Evolutionary conservation across 306 rosid species (phyloP).

Genomic region (Phaseolus lunatus): DNA sequence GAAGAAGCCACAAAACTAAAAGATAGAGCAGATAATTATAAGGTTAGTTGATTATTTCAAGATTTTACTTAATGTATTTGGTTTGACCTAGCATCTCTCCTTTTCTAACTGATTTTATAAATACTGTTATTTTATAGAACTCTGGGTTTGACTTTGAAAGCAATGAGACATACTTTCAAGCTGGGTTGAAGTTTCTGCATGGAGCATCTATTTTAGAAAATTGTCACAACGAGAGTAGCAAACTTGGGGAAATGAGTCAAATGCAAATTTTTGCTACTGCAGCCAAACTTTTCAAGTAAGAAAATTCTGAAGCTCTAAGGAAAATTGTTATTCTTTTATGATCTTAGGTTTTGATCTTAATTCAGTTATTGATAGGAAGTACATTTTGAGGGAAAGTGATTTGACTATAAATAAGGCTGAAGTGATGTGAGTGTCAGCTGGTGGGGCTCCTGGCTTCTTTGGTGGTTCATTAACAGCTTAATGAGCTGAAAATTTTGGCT

Average conservation of each 20-base stretch:
- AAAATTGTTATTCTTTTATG: constrained; percentile 29
- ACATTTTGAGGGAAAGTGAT: neutral
- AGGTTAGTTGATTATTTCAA: constrained; percentile 61
- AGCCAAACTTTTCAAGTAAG: constrained; percentile 79
- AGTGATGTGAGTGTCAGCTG: neutral
- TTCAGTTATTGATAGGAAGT: constrained; percentile 26
- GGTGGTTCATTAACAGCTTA: constrained; percentile 10
- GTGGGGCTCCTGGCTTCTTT: neutral
- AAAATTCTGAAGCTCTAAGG: constrained; percentile 33
- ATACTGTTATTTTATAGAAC: constrained; percentile 53
- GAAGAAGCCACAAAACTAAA: constrained; percentile 70
- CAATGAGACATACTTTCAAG: constrained; percentile 79
- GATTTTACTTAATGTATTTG: constrained; percentile 43
- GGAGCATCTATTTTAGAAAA: constrained; percentile 74
- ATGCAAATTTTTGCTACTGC: constrained; percentile 67
- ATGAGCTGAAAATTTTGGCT: neutral
- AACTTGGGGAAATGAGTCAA: constrained; percentile 66
- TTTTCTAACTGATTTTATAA: constrained; percentile 30
- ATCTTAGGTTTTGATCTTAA: constrained; percentile 7
- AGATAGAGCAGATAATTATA: constrained; percentile 66
- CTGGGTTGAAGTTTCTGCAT: constrained; percentile 89
- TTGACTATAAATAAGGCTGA: constrained; percentile 11
- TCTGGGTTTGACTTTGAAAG: constrained; percentile 80
- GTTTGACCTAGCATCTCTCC: constrained; percentile 34
- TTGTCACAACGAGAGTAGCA: constrained; percentile 59